These are phyloP conservation scores for Linnemannia schmuckeri DNA, from an alignment of 192 early-diverging fungal genomes.

Conservation along the genomic window DNA sequence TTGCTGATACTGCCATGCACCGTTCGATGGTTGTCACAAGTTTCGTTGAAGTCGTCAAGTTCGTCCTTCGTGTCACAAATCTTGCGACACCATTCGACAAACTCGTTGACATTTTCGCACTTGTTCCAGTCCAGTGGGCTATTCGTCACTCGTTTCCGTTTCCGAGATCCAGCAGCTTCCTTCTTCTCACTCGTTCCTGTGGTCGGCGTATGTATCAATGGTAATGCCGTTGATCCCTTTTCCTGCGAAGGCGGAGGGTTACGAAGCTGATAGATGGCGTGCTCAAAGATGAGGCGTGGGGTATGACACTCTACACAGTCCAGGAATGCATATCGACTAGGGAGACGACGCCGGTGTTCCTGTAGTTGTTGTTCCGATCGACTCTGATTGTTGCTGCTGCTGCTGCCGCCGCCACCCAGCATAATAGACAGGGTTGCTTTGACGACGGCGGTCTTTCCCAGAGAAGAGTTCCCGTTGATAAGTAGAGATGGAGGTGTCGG, in stretches of 20 bases:
- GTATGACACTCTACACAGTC: conserved; percentile 85
- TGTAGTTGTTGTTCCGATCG: background rate
- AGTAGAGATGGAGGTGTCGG: conserved; percentile 60
- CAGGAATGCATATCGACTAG: conserved; percentile 66
- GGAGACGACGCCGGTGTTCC: background rate
- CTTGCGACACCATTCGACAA: conserved; percentile 63
- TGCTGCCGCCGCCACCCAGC: conserved; percentile 9
- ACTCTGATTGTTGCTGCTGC: background rate
- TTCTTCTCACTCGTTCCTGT: background rate
- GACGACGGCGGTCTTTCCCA: conserved; percentile 64
- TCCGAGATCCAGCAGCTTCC: background rate
- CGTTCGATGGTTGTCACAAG: background rate
- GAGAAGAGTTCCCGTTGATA: conserved; percentile 63
- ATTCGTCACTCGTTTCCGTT: conserved; percentile 5
- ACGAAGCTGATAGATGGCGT: conserved; percentile 75
- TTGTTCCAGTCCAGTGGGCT: conserved; percentile 42
- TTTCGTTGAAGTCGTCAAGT: background rate
- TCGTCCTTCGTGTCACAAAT: conserved; percentile 26
- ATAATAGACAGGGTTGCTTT: conserved; percentile 22
- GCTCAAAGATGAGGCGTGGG: conserved; percentile 84
- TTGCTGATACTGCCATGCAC: background rate
- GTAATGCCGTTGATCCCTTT: conserved; percentile 57
- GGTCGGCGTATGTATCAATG: conserved; percentile 1
- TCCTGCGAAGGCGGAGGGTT: conserved; percentile 51
- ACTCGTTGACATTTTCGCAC: conserved; percentile 82